These are phyloP conservation scores for Piper longum DNA, from an alignment of 164 flowering plant species.

Conservation along the genomic window DNA sequence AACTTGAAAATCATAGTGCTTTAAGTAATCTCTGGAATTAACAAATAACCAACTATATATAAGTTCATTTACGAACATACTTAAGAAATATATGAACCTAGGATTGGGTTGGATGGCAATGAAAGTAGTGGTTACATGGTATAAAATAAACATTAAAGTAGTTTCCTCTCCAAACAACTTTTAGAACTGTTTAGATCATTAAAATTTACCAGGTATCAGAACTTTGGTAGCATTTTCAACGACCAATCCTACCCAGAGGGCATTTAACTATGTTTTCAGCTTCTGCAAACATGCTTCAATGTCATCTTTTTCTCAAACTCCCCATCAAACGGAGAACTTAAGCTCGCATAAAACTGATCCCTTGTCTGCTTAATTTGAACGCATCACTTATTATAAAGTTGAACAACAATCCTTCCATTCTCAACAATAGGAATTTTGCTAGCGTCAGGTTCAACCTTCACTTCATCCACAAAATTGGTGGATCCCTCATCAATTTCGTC, in stretches of 20 bases:
- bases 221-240: constrained; percentile 32
- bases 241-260: constrained; percentile 24
- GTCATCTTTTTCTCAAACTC: constrained; percentile 42
- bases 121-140: no score
- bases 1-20: no score
- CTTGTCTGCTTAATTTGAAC: constrained; percentile 51
- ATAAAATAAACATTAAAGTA: no score
- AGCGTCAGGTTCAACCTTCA: constrained; percentile 6
- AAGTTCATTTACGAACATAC: no score
- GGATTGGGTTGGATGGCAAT: no score
- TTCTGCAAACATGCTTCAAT: constrained; percentile 52
- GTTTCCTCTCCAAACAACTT: no score
- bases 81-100: no score
- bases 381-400: constrained; percentile 64
- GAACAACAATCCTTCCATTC: constrained; percentile 3
- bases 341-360: constrained; percentile 37
- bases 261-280: constrained; percentile 43
- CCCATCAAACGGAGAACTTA: constrained; percentile 44
- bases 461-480: background rate
- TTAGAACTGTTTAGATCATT: no score
- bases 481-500: background rate
- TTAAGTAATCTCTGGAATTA: no score
- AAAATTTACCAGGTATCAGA: constrained; percentile 9
- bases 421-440: no score
- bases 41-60: no score